Evolutionary conservation across 192 early-diverging fungal species (phyloP).

Genomic region (Backusella liffmaniae): DNA sequence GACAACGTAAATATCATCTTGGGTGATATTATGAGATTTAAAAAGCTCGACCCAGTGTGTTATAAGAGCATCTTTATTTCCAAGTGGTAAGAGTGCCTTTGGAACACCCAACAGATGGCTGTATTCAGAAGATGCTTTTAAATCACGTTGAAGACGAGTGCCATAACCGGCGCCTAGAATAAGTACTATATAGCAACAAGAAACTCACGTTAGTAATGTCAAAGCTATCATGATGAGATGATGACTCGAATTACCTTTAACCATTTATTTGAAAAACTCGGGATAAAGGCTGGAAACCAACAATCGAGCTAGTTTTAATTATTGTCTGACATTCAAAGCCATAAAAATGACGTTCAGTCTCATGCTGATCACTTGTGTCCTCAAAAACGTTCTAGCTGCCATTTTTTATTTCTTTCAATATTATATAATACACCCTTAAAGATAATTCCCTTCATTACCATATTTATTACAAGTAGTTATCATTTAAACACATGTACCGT

Average conservation of each 20-base stretch:
- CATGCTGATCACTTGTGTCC: too few species aligned
- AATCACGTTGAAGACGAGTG: constrained; percentile 54
- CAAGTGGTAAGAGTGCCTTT: constrained; percentile 50
- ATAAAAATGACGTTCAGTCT: too few species aligned
- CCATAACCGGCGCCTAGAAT: constrained; percentile 64
- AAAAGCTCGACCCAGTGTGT: constrained; percentile 42
- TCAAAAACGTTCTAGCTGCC: too few species aligned
- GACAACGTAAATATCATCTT: constrained; percentile 38
- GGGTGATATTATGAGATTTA: constrained; percentile 11
- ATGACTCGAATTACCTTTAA: not conserved
- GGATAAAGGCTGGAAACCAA: not conserved
- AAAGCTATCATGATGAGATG: not conserved
- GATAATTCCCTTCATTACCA: too few species aligned
- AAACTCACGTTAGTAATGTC: not conserved
- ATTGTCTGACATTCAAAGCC: too few species aligned
- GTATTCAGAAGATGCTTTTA: constrained; percentile 30
- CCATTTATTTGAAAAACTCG: not conserved
- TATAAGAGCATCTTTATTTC: constrained; percentile 39
- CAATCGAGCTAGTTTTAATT: not conserved
- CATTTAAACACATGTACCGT: too few species aligned
- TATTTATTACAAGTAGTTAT: too few species aligned
- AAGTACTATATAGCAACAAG: constrained; percentile 34
- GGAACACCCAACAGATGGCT: constrained; percentile 42
- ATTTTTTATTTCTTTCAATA: too few species aligned
- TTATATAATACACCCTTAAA: too few species aligned